Evolutionary conservation across 371 early-diverging fungal genomes (phyloP).

Genomic region (Mucor indicus): DNA sequence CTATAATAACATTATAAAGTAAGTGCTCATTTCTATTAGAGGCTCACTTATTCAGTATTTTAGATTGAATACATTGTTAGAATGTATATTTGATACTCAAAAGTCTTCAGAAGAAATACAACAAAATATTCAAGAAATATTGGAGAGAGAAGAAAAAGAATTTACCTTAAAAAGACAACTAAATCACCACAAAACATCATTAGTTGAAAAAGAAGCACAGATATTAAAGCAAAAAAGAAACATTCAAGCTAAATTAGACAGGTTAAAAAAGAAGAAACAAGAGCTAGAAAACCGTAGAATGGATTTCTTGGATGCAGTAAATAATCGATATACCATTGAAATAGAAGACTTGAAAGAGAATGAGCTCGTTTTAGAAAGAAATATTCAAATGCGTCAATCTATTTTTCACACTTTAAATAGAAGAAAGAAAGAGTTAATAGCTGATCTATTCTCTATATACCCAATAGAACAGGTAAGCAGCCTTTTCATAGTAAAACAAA

Average conservation of each 20-base stretch:
- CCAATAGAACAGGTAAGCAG: constrained; percentile 60
- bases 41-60: not conserved
- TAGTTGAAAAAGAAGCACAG: constrained; percentile 12
- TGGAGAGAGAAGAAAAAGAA: constrained; percentile 37
- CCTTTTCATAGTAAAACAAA: not conserved
- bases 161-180: constrained; percentile 38
- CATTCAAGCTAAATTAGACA: constrained; percentile 1
- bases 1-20: constrained; percentile 50
- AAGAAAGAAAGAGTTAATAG: constrained; percentile 55
- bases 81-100: constrained; percentile 58
- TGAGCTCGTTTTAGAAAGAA: constrained; percentile 37
- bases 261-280: not conserved
- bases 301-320: constrained; percentile 17
- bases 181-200: constrained; percentile 10
- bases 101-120: constrained; percentile 48
- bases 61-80: constrained; percentile 51
- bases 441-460: constrained; percentile 61
- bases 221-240: constrained; percentile 18
- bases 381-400: constrained; percentile 44
- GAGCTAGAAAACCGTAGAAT: constrained; percentile 7
- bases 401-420: constrained; percentile 38
- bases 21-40: not conserved
- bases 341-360: constrained; percentile 45
- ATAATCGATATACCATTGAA: constrained; percentile 31
- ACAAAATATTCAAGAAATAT: constrained; percentile 35